Conservation (phyloP, 371 early-diverging fungal species). For the Mortierella sp. region DNA sequence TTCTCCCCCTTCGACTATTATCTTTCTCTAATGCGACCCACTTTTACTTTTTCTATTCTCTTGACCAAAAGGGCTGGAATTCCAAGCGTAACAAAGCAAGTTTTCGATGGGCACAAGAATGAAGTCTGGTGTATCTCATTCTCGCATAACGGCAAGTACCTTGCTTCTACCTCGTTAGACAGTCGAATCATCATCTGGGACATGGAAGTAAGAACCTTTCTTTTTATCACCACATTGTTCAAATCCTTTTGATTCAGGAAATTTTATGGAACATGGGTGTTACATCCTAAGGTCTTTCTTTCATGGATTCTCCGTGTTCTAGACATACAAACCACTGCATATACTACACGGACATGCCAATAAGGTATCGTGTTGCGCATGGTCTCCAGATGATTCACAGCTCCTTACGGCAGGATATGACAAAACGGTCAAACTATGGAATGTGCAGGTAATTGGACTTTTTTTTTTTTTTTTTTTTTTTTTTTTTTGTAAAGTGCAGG, state of each 20-base stretch:
- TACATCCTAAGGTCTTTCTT: conserved; percentile 4
- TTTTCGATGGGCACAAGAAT: conserved; percentile 83
- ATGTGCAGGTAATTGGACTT: conserved; percentile 64
- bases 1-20: neutral
- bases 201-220: conserved; percentile 58
- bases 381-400: conserved; percentile 84
- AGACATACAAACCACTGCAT: conserved; percentile 56
- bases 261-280: conserved; percentile 16
- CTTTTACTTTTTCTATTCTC: conserved; percentile 13
- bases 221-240: too few species aligned
- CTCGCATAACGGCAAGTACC: conserved; percentile 79
- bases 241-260: too few species aligned
- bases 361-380: conserved; percentile 79
- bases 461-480: too few species aligned
- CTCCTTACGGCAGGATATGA: conserved; percentile 86
- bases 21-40: neutral
- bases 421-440: conserved; percentile 79
- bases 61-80: conserved; percentile 30
- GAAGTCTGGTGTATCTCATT: conserved; percentile 95
- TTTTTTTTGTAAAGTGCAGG: neutral
- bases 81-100: conserved; percentile 62
- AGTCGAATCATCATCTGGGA: conserved; percentile 86
- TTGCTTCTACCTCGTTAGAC: conserved; percentile 92
- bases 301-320: neutral
- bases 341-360: conserved; percentile 65